Conservation (phyloP, 176 grass and related monocot genomes). For the Hsuehochloa calcarea region DNA sequence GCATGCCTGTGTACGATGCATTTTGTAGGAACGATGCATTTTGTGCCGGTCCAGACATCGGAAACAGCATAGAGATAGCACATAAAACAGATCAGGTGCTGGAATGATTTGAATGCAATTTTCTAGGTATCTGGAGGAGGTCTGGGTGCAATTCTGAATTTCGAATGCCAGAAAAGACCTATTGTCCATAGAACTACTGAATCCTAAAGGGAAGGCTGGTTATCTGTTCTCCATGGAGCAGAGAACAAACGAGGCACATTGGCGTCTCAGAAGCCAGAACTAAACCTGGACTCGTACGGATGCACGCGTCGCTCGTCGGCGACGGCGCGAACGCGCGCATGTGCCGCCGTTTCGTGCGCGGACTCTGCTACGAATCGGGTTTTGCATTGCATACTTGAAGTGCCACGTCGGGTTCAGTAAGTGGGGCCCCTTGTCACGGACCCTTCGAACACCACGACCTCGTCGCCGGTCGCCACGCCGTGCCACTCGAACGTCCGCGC, state of each 20-base stretch:
- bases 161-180: not conserved
- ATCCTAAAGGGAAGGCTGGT: not conserved
- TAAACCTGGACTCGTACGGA: too few relatives aligned
- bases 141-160: not conserved
- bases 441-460: conserved; percentile 45
- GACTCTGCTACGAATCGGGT: too few relatives aligned
- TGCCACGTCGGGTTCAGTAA: not conserved
- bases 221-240: not conserved
- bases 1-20: not conserved
- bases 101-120: not conserved
- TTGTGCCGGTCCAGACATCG: not conserved
- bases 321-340: not conserved
- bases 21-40: not conserved
- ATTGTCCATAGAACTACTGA: not conserved
- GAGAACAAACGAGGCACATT: not conserved
- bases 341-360: too few relatives aligned
- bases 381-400: not conserved
- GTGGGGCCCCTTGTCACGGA: not conserved
- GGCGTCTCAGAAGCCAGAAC: not conserved
- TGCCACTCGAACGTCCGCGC: conserved; percentile 47
- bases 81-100: not conserved
- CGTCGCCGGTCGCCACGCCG: conserved; percentile 42
- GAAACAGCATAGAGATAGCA: not conserved
- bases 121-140: not conserved
- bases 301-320: not conserved